Conservation (phyloP, 129 eudicot genomes). For the Solidago caesia region DNA sequence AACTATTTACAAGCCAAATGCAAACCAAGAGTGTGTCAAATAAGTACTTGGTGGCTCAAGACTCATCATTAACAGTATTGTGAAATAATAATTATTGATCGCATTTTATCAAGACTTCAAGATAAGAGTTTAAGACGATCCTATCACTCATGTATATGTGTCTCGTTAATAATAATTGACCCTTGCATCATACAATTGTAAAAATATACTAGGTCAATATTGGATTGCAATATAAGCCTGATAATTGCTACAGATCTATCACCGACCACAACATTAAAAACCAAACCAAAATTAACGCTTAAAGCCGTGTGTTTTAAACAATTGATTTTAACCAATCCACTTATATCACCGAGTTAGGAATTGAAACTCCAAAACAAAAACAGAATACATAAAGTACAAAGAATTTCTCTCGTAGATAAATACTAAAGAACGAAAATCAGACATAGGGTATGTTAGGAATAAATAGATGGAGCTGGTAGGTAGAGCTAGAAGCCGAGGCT, state of each 20-base stretch:
- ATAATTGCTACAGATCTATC: neutral
- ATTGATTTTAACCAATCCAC: neutral
- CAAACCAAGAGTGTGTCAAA: conserved; percentile 1
- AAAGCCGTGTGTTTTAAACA: neutral
- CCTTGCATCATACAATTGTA: conserved; percentile 1
- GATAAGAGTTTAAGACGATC: no score
- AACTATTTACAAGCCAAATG: neutral
- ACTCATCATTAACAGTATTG: neutral
- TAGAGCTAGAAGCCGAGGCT: no score
- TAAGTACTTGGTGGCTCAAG: neutral
- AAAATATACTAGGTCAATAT: neutral
- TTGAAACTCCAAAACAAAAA: neutral
- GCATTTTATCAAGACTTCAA: no score
- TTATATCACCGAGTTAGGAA: neutral
- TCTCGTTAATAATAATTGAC: neutral
- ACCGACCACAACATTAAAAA: neutral
- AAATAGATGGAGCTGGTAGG: no score
- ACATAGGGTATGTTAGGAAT: no score
- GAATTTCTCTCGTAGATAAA: neutral
- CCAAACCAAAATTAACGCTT: neutral
- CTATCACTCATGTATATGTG: no score
- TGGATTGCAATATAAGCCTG: neutral
- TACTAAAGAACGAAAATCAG: neutral
- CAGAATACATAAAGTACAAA: neutral
- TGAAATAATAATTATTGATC: no score